Base-by-base conservation (phyloP, 2,329 filamentous ascomycete species). In the Xylariaceae sp. region DNA sequence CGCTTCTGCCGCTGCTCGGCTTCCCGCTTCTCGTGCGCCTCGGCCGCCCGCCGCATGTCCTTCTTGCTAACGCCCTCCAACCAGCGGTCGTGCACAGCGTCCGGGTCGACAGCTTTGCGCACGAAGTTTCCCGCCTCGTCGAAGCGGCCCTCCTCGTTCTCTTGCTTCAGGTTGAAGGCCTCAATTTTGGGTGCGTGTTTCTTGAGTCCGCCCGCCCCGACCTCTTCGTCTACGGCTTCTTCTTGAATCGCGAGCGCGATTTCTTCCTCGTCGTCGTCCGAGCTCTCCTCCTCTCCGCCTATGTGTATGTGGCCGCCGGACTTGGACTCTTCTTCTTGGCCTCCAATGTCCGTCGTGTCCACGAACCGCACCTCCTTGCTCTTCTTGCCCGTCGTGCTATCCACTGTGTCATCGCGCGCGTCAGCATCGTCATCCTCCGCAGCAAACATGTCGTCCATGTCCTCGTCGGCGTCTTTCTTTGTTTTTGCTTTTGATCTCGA, bases 131-230 rank as follows among this genome's bases (percentile, higher is more conserved):
- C 93, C 1, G 86, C 78, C 63, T 94, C 89, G 69, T 99, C 94
- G 66, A 97, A 99, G 9, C 86, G 82, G 1, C 94, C 94, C 63
- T 97, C 93, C 67, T 97, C 92, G 70, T 95, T 87, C 72, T 99
- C 94, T 10, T 83, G 77, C 54, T 84, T 86, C 80, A 99, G 89
- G 68, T 99, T 97, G 80, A 99, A 99, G 2, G 93, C 93, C 71
- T 97, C 94, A 5, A 99, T 81, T 70, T 94, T 91, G 1, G 94
- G 94, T 1, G 94, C 94, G 71, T 97, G 91, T 65, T 86, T 89
- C 76, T 97, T 97, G 64, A 95, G 88, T 2, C 89, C 89, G 11
- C 94, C 94, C 1, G 91, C 87, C 2, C 94, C 94, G 5, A 99
- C 79, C 71, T 99, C 94, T 49, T 92, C 88, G 62, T 97, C 94